These are phyloP conservation scores for Ceratobasidium theobromae DNA, from an alignment of 1,284 basidiomycete genomes.

Conservation along the genomic window DNA sequence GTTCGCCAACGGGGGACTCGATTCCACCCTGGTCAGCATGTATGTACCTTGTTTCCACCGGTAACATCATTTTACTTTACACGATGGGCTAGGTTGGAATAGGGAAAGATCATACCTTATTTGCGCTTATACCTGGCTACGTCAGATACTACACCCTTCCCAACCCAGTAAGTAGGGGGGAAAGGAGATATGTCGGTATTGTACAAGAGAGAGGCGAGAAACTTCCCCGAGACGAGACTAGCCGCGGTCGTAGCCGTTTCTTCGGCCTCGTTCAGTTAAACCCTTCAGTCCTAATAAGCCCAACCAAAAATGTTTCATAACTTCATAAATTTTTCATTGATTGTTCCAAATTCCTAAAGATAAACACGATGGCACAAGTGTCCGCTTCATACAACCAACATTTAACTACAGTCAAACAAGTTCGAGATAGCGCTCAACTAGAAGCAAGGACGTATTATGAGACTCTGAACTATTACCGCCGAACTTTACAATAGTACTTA, in stretches of 20 bases:
- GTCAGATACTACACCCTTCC: constrained; percentile 79
- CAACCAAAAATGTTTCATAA: neutral
- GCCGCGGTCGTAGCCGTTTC: constrained; percentile 71
- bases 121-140: constrained; percentile 82
- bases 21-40: constrained; percentile 91
- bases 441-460: neutral
- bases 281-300: neutral
- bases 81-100: constrained; percentile 66
- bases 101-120: constrained; percentile 91
- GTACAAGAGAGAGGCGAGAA: constrained; percentile 76
- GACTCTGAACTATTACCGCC: neutral
- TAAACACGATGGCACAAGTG: neutral
- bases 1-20: constrained; percentile 86
- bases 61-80: neutral
- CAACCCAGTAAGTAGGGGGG: constrained; percentile 49
- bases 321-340: neutral
- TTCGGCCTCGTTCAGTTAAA: constrained; percentile 71
- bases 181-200: constrained; percentile 77
- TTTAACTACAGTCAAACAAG: constrained; percentile 53
- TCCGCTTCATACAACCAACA: neutral
- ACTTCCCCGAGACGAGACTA: constrained; percentile 76
- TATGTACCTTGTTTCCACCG: constrained; percentile 45
- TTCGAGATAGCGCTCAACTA: constrained; percentile 85
- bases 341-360: neutral
- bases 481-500: constrained; percentile 46